These are phyloP conservation scores for Trichophyton mentagrophytes DNA, from an alignment of 2,329 filamentous ascomycete species.

Conservation along the genomic window DNA sequence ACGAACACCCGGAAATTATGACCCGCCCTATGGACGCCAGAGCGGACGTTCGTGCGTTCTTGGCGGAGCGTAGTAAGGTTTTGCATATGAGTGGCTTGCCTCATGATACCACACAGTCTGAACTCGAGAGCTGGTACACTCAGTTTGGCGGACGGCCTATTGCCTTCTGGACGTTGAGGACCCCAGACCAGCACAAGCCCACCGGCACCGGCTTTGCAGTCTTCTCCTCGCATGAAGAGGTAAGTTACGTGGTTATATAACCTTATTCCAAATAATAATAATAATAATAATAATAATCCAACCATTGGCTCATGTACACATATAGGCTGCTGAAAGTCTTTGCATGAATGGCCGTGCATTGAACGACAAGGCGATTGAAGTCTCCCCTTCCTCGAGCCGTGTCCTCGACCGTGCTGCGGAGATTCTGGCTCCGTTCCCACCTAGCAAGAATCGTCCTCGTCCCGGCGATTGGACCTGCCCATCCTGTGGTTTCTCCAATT, in stretches of 20 bases:
- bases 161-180: conserved; percentile 96
- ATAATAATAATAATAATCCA: conserved; percentile 6
- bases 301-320: conserved; percentile 1
- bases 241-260: conserved; percentile 36
- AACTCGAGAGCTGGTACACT: conserved; percentile 98
- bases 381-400: conserved; percentile 91
- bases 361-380: conserved; percentile 98
- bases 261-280: not conserved
- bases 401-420: conserved; percentile 92
- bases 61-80: conserved; percentile 93
- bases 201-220: conserved; percentile 96
- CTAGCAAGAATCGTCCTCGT: conserved; percentile 93
- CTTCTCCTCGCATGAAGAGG: conserved; percentile 98
- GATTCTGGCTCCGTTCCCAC: conserved; percentile 92
- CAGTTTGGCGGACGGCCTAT: conserved; percentile 96
- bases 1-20: conserved; percentile 89
- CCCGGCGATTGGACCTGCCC: conserved; percentile 99
- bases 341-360: conserved; percentile 98
- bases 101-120: conserved; percentile 95
- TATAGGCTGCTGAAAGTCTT: conserved; percentile 83
- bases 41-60: conserved; percentile 88
- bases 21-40: conserved; percentile 92
- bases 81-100: conserved; percentile 95
- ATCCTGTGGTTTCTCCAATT: conserved; percentile 97
- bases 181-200: conserved; percentile 98